phyloP scores from a whole-genome alignment of 306 rosid genomes.

The Psophocarpus tetragonolobus region DNA sequence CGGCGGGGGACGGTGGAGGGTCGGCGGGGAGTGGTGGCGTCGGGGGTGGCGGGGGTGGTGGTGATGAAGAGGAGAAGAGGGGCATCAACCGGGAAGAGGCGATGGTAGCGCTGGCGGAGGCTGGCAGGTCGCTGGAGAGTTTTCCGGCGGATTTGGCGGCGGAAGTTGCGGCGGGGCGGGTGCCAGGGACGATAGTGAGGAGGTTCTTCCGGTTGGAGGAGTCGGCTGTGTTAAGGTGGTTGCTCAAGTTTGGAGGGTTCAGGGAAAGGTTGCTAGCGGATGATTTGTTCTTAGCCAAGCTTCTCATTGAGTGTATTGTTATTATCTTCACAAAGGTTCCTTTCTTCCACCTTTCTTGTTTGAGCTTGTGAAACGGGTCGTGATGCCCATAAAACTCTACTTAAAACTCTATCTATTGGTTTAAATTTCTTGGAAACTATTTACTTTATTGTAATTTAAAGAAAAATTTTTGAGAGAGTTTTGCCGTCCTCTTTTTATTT shows the following conservation, averaged over 20 bases:
- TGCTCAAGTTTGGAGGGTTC: conserved; percentile 78
- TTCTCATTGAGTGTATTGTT: conserved; percentile 83
- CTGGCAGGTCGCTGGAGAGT: conserved; percentile 65
- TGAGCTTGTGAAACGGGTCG: no score
- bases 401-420: no score
- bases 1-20: conserved; percentile 21
- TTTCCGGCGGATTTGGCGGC: conserved; percentile 74
- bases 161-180: conserved; percentile 64
- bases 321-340: conserved; percentile 87
- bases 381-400: no score
- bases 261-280: conserved; percentile 91
- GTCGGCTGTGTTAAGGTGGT: conserved; percentile 62
- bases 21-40: conserved; percentile 22
- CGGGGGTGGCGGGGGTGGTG: not conserved
- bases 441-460: no score
- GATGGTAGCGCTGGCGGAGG: conserved; percentile 59
- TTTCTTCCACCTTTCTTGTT: not conserved
- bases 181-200: conserved; percentile 71
- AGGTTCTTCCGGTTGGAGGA: conserved; percentile 77
- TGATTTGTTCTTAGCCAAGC: conserved; percentile 84
- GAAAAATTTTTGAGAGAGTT: no score
- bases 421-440: no score
- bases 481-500: no score
- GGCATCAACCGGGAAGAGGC: conserved; percentile 70
- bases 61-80: conserved; percentile 52